A percentile compares a stretch with the other conserved stretches of the same genome.
These are phyloP conservation scores for Emmonsiellopsis sp. DNA, from an alignment of 2,329 filamentous ascomycete genomes.

Conservation along the genomic window DNA sequence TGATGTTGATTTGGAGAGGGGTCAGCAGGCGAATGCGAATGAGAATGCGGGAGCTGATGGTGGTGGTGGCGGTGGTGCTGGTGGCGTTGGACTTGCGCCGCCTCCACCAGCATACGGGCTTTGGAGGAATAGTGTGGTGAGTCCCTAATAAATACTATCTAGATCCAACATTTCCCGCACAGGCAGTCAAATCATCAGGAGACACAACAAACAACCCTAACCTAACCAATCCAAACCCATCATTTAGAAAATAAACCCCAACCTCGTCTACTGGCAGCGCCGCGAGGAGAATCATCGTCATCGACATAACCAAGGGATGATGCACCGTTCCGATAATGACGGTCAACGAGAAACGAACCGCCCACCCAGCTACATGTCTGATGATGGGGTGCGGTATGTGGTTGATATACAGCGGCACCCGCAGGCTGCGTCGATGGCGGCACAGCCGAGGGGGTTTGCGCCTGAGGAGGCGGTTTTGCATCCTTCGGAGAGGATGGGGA, in stretches of 20 bases:
- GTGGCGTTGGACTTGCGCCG: slow-evolving; percentile 18
- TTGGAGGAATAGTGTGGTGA: slow-evolving; percentile 73
- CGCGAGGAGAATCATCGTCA: slow-evolving; percentile 30
- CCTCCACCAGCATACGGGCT: slow-evolving; percentile 78
- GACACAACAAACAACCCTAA: not conserved
- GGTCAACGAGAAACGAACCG: slow-evolving; percentile 31
- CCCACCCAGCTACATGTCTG: slow-evolving; percentile 67
- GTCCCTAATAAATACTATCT: slow-evolving; percentile 28
- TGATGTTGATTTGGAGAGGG: not conserved
- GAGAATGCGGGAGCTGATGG: slow-evolving; percentile 24
- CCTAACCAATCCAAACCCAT: not conserved
- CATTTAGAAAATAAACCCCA: slow-evolving; percentile 62
- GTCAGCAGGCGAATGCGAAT: not conserved
- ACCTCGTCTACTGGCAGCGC: slow-evolving; percentile 72
- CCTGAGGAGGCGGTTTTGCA: slow-evolving; percentile 32
- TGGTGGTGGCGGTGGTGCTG: too few relatives aligned
- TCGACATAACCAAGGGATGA: slow-evolving; percentile 16
- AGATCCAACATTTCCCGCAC: not conserved
- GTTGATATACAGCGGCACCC: slow-evolving; percentile 57
- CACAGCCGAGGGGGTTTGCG: not conserved
- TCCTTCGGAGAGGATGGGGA: slow-evolving; percentile 36
- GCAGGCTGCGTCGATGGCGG: slow-evolving; percentile 21
- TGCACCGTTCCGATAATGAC: slow-evolving; percentile 14
- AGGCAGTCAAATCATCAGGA: not conserved
- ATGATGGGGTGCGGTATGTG: slow-evolving; percentile 66